Base-by-base conservation (phyloP, 306 rosid genomes). In the Pterocarpus macrocarpus region DNA sequence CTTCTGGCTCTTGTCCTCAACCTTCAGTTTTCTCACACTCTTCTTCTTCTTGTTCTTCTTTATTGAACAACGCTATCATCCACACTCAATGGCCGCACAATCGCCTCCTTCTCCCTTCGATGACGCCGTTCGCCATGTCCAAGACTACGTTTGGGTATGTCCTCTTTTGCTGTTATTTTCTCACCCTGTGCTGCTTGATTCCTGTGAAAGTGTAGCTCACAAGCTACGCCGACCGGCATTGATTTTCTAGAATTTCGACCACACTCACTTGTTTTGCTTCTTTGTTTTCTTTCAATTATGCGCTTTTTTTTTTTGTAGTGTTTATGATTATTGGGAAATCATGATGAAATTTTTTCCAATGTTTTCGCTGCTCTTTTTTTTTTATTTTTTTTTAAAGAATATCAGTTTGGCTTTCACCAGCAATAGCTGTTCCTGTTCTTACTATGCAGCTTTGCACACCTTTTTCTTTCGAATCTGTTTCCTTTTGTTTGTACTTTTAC, bases 111-210 rank as follows among this genome's bases (percentile, higher is more conserved):
- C 35, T 34, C 52, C 84, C 15, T 49, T 78, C 45, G 70, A 69
- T 68, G 92, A 86, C 76, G 81, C 76, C 12, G 88, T 92, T 57
- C 86, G 69, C 57, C 86, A 91, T 65, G 94, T 95, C 76, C 90
- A 95, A 12, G 99, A 93, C 80, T 91, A 86, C 90, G 84, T 79
- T 81, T 50, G 73, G 97, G 99, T 95, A 69, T 64, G 91, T 76
- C 5, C 17, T 50, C 33, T 17, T 52, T 3, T 22, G 28, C 28
- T 22, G 28, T 3, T 32, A 7, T 7, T 16, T 13, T 14, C 8
- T 14, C 38, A 0, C 53, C 4, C 43, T 58, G 8, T 7, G 13
- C 49, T 78, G 64, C 13, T 77, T 67, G 30, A 36, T 80, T 58
- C 2, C 34, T 74, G 43, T 52, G 64, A 49, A 77, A 82, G 81